These are phyloP conservation scores for Daldinia sp. DNA, from an alignment of 2,329 filamentous ascomycete species.

Conservation along the genomic window DNA sequence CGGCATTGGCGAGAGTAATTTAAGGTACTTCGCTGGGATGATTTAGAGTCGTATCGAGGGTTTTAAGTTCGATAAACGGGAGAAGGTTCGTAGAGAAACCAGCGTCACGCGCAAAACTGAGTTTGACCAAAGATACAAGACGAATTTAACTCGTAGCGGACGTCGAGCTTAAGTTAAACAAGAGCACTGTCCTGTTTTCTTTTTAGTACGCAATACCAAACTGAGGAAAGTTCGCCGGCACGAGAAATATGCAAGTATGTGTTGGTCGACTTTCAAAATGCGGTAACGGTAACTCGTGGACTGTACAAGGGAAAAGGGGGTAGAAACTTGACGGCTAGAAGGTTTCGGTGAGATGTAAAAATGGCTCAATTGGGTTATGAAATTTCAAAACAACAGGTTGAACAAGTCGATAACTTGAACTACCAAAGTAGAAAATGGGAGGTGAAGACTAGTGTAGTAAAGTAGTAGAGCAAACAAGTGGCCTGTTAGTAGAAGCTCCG, in stretches of 20 bases:
- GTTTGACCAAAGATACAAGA: slow-evolving; percentile 15
- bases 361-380: slow-evolving; percentile 19
- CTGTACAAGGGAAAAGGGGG: slow-evolving; percentile 11
- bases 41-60: neutral
- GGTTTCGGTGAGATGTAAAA: slow-evolving; percentile 10
- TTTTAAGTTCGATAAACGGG: slow-evolving; percentile 9
- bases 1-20: slow-evolving; percentile 27
- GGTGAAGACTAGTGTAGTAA: slow-evolving; percentile 20
- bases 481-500: neutral
- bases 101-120: neutral
- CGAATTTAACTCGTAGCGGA: slow-evolving; percentile 11
- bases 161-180: neutral
- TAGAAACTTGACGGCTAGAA: neutral
- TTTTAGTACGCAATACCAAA: neutral
- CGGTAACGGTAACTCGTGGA: slow-evolving; percentile 7
- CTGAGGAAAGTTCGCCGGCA: slow-evolving; percentile 6
- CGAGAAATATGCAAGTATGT: neutral
- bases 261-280: slow-evolving; percentile 18
- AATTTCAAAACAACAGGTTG: slow-evolving; percentile 2
- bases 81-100: neutral
- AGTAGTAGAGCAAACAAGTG: slow-evolving; percentile 23
- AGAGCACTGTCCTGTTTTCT: neutral
- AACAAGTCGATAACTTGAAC: slow-evolving; percentile 13
- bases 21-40: neutral
- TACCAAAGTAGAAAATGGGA: slow-evolving; percentile 15